Evolutionary conservation across 345 rosid species (phyloP), one percentile per base, ranked within the genome.

Genomic region (Dimocarpus longan): DNA sequence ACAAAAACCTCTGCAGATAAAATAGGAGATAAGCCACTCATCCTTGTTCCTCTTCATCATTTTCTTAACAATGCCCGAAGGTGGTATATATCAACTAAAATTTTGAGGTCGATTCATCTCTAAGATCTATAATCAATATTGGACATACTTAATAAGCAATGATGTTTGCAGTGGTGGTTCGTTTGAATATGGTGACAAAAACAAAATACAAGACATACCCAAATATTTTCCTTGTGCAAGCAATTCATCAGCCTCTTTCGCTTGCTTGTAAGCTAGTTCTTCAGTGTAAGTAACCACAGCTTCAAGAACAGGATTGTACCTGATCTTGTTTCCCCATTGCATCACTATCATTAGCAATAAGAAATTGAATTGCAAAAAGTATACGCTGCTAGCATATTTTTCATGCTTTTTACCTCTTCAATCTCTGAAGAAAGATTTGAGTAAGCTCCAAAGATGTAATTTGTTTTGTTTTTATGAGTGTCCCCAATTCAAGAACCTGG

Each of bases 401-500:
- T 42, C 42, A 16, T 8, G 46, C 44, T 24, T 67, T 9, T 59
- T 80, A 95, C 97, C 98, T 85, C 75, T 87, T 95, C 73, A 92
- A 85, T 80, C 92, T 88, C 78, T 78, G 50, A 59, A 93, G 86
- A 80, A 88, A 95, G 69, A 90, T 85, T 74, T 67, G 60, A 21
- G 92, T 87, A 26, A 93, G 97, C 80, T 91, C 92, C 79, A 79
- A 68, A 8, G 98, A 93, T 60, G 95, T 91, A 76, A 95, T 78
- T 81, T 95, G 89, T 74, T 81, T 88, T 9, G 91, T 88, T 91
- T 84, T 91, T 68, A 95, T 86, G 63, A 92, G 95, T 75, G 85
- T 90, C 79, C 95, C 96, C 18, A 95, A 86, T 87, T 93, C 96
- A 84, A 91, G 84, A 83, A 95, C 85, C 98, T 95, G 89, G 37